Percentiles rank a stretch among this genome's conserved stretches.
Evolutionary conservation across 2,329 filamentous ascomycete species (phyloP).

Genomic region (Trichoderma hamatum): DNA sequence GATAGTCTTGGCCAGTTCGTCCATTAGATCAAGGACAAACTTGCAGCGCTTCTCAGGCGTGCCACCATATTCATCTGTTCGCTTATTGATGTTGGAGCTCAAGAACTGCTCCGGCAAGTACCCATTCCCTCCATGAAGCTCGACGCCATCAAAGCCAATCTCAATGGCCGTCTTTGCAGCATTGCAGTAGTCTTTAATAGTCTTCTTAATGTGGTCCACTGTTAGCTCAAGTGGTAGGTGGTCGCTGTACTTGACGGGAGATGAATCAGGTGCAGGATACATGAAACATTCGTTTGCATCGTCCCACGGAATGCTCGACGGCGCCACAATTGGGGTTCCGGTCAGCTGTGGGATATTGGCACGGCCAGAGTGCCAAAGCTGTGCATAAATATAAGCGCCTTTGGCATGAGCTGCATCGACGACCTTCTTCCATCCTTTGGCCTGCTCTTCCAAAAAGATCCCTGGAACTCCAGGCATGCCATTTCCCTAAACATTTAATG

Average conservation of each 20-base stretch:
- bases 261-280: conserved; percentile 40
- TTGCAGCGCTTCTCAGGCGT: conserved; percentile 42
- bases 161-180: conserved; percentile 53
- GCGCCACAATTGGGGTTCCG: conserved; percentile 42
- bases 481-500: conserved; percentile 32
- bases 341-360: conserved; percentile 43
- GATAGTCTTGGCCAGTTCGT: conserved; percentile 46
- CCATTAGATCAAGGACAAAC: conserved; percentile 59
- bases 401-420: conserved; percentile 64
- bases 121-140: conserved; percentile 47
- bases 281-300: conserved; percentile 46
- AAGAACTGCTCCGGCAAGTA: conserved; percentile 48
- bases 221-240: conserved; percentile 40
- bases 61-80: conserved; percentile 44
- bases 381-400: conserved; percentile 61
- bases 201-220: conserved; percentile 46
- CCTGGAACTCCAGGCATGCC: conserved; percentile 56
- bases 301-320: conserved; percentile 51
- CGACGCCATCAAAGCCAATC: conserved; percentile 53
- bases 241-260: conserved; percentile 45
- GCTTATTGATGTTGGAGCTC: conserved; percentile 41
- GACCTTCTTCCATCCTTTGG: conserved; percentile 62
- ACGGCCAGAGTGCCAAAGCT: conserved; percentile 56
- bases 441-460: conserved; percentile 58
- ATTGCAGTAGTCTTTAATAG: conserved; percentile 36